phyloP scores from a whole-genome alignment of 108 stramenopile genomes.

The Fistulifera pelliculosa region DNA sequence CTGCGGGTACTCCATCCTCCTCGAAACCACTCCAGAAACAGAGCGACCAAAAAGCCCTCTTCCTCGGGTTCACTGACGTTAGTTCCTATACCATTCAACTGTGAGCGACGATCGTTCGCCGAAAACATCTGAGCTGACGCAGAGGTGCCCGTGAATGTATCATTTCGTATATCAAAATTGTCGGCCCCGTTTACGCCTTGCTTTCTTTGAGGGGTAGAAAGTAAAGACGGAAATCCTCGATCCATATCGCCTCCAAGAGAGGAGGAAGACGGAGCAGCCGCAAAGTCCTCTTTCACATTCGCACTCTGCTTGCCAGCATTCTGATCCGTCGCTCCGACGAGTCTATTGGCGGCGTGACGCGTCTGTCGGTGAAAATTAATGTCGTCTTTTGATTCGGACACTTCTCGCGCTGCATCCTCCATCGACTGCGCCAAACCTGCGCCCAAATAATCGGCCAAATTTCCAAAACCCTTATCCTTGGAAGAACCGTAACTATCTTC shows the following conservation, averaged over 20 bases:
- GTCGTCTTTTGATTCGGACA: slow-evolving; percentile 17
- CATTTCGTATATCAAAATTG: too few relatives aligned
- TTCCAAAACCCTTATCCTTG: slow-evolving; percentile 39
- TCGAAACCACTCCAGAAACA: slow-evolving; percentile 2
- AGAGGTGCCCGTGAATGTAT: too few relatives aligned
- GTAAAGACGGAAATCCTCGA: slow-evolving; percentile 5
- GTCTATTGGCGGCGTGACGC: slow-evolving; percentile 48
- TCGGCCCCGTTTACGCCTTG: background rate
- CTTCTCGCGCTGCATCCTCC: slow-evolving; percentile 46
- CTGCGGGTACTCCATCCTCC: too few relatives aligned
- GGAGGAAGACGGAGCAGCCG: slow-evolving; percentile 19
- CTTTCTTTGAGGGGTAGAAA: slow-evolving; percentile 1
- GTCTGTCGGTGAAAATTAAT: slow-evolving; percentile 57
- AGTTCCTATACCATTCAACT: slow-evolving; percentile 4
- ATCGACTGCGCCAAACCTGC: slow-evolving; percentile 76
- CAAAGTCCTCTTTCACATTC: slow-evolving; percentile 3
- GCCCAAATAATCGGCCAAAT: slow-evolving; percentile 62
- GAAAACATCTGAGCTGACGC: too few relatives aligned
- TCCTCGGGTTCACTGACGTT: background rate
- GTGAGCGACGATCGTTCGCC: too few relatives aligned
- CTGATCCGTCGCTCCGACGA: slow-evolving; percentile 1
- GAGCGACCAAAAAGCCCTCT: background rate
- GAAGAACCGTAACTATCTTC: slow-evolving; percentile 1
- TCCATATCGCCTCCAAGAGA: slow-evolving; percentile 2
- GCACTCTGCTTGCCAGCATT: background rate